A percentile compares a stretch with the other conserved stretches of the same genome.
phyloP scores from a whole-genome alignment of 2,329 filamentous ascomycete species.

The Clonostachys byssicola region DNA sequence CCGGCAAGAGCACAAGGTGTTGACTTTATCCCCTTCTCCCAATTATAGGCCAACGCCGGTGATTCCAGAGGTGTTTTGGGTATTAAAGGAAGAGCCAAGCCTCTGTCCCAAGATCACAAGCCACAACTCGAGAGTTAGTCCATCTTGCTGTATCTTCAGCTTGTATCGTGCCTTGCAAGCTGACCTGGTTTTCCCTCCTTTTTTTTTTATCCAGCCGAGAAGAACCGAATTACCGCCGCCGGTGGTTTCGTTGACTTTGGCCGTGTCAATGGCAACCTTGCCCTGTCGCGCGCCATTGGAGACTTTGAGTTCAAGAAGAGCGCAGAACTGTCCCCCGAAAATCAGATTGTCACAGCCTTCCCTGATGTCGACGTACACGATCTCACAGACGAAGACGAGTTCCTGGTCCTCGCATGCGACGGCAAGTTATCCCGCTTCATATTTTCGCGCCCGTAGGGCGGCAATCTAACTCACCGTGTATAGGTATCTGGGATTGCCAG shows the following conservation, averaged over 20 bases:
- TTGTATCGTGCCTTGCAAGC: not conserved
- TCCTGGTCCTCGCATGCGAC: conserved; percentile 88
- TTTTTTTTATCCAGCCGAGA: conserved; percentile 64
- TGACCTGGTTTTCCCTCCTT: not conserved
- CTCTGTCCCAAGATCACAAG: conserved; percentile 98
- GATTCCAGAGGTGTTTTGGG: conserved; percentile 94
- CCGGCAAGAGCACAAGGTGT: not conserved
- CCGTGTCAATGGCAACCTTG: conserved; percentile 96
- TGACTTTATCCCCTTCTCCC: conserved; percentile 1
- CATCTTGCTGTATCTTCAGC: not conserved
- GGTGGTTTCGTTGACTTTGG: conserved; percentile 98
- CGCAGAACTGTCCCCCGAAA: conserved; percentile 92
- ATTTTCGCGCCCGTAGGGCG: not conserved
- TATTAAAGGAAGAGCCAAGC: conserved; percentile 95
- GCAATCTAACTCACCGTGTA: conserved; percentile 11
- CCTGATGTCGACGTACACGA: conserved; percentile 93
- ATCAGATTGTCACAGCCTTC: conserved; percentile 96
- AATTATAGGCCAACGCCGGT: conserved; percentile 81
- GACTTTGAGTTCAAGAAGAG: conserved; percentile 99
- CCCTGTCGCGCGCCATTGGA: conserved; percentile 92
- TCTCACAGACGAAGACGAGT: conserved; percentile 89
- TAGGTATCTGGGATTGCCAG: conserved; percentile 99
- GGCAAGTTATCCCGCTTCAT: conserved; percentile 49
- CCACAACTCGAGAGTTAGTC: conserved; percentile 91
- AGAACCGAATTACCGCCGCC: conserved; percentile 90